Conservation (phyloP, 805 yeast genomes). For the Saccharomycopsis microspora region DNA sequence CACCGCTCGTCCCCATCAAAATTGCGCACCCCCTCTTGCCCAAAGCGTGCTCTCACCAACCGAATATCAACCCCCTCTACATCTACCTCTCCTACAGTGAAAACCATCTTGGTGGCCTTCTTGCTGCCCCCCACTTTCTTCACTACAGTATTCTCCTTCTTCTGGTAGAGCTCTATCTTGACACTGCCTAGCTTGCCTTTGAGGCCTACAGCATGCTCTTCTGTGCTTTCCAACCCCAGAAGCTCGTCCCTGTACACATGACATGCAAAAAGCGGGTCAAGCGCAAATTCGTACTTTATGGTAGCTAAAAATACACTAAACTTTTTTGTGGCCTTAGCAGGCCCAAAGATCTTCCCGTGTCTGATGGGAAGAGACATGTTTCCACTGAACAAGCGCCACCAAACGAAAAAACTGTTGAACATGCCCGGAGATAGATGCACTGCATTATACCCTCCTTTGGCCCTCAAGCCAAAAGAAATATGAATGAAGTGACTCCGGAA, state of each 20-base stretch:
- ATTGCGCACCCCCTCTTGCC: constrained; percentile 22
- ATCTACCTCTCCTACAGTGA: constrained; percentile 55
- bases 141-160: constrained; percentile 35
- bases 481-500: constrained; percentile 80
- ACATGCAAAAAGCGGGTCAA: constrained; percentile 63
- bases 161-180: constrained; percentile 56
- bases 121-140: constrained; percentile 36
- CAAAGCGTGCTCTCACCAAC: constrained; percentile 37
- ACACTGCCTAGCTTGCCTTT: constrained; percentile 48
- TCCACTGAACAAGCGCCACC: constrained; percentile 86
- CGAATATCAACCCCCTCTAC: constrained; percentile 49
- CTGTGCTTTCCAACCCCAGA: constrained; percentile 12
- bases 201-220: constrained; percentile 53
- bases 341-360: constrained; percentile 60
- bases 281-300: constrained; percentile 64
- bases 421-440: constrained; percentile 67
- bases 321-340: constrained; percentile 42
- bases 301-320: constrained; percentile 68
- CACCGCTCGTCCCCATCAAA: constrained; percentile 47
- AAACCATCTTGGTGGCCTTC: constrained; percentile 40
- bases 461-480: constrained; percentile 45
- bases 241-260: constrained; percentile 54
- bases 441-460: constrained; percentile 45
- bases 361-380: constrained; percentile 68
- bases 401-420: constrained; percentile 54